Base-by-base conservation (phyloP, 2,329 filamentous ascomycete species). In the Rhynchosporium agropyri region DNA sequence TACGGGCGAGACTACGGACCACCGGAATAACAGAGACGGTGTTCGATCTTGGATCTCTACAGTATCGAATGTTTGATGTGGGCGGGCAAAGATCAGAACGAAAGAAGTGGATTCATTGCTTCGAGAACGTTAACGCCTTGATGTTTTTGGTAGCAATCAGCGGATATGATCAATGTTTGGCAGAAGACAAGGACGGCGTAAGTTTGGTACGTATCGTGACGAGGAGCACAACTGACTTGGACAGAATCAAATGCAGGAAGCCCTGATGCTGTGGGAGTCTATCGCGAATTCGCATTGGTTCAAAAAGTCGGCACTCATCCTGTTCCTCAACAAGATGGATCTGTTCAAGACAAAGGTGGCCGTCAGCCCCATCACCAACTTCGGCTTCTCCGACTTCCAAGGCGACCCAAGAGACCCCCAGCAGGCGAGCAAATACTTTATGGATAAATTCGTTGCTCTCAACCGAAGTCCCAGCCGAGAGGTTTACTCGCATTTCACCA, bases 11-110 rank as follows among this genome's bases (percentile, higher is more conserved):
- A 75, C 78, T 98, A 76, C 85, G 92, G 72, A 98, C 94, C 20
- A 98, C 95, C 2, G 94, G 94, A 71, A 98, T 98, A 71, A 97
- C 91, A 57, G 94, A 98, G 77, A 97, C 93, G 2, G 85, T 94
- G 66, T 98, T 98, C 76, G 92, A 96, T 76, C 84, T 96, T 13
- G 92, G 92, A 65, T 89, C 94, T 73, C 84, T 97, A 71, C 96
- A 92, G 67, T 97, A 97, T 79, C 89, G 92, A 72, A 97, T 98
- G 88, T 90, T 90, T 77, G 88, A 91, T 73, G 88, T 91, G 57
- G 88, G 88, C 74, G 88, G 88, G 66, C 88, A 91, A 72, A 79
- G 88, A 69, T 90, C 88, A 10, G 88, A 91, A 76, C 84, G 88
- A 65, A 91, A 90, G 80, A 91, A 91, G 77, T 91, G 88, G 88